Conservation (phyloP, 257 asterid species). For the Lantana camara region DNA sequence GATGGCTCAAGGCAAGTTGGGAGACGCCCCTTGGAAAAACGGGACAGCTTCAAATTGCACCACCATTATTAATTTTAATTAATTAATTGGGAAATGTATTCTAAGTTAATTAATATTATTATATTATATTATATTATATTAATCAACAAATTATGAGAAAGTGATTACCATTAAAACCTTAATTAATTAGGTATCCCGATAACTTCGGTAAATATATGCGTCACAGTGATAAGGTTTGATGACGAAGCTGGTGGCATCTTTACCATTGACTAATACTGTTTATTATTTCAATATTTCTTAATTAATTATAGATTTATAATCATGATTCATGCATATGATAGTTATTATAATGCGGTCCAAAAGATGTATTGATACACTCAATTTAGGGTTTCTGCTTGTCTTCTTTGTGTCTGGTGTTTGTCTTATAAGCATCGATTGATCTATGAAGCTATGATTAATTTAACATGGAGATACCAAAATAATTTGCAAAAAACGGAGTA, state of each 20-base stretch:
- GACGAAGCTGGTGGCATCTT: slow-evolving; percentile 15
- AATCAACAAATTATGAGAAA: neutral
- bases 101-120: too few relatives aligned
- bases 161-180: neutral
- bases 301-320: neutral
- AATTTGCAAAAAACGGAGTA: too few relatives aligned
- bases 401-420: too few relatives aligned
- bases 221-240: slow-evolving; percentile 18
- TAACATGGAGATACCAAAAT: too few relatives aligned
- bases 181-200: neutral
- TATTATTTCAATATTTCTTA: neutral
- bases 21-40: neutral
- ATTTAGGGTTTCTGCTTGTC: too few relatives aligned
- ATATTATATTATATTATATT: too few relatives aligned
- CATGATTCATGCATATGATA: too few relatives aligned
- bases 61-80: neutral
- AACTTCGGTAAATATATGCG: slow-evolving; percentile 13
- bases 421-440: too few relatives aligned
- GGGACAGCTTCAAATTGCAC: neutral
- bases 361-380: too few relatives aligned
- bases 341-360: too few relatives aligned
- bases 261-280: neutral
- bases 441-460: too few relatives aligned
- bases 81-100: neutral
- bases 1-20: slow-evolving; percentile 33